Percentiles rank a stretch among this genome's conserved stretches.
phyloP scores from a whole-genome alignment of 768 basidiomycete genomes.

The Boletus sp. region DNA sequence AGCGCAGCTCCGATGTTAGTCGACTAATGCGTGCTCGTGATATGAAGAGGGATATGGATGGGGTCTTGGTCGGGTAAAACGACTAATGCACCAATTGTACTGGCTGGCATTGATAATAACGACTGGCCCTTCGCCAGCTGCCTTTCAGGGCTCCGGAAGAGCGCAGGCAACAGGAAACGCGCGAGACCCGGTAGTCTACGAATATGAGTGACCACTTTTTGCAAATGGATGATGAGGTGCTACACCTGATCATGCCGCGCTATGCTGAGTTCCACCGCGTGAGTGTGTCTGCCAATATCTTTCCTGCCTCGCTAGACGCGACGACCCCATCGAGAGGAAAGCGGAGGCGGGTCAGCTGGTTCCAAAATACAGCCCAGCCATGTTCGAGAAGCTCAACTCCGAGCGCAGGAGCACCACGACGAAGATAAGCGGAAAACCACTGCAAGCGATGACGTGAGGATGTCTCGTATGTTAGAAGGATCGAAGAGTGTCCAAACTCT shows the following conservation, averaged over 20 bases:
- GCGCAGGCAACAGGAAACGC: not conserved
- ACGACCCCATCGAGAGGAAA: not conserved
- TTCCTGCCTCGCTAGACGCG: not conserved
- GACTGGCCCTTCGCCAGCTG: not conserved
- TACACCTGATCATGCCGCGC: not conserved
- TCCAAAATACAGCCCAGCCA: not conserved
- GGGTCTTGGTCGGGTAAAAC: not conserved
- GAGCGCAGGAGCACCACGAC: not conserved
- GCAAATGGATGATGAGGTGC: not conserved
- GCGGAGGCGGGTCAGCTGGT: not conserved
- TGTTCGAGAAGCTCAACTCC: conserved; percentile 28
- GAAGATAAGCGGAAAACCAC: conserved; percentile 13
- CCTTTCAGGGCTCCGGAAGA: not conserved
- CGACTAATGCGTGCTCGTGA: not conserved
- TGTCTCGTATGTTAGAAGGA: conserved; percentile 2
- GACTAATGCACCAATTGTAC: not conserved
- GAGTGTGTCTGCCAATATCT: not conserved
- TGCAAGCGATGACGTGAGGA: conserved; percentile 1
- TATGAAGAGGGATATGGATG: not conserved
- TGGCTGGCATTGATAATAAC: not conserved
- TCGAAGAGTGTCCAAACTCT: not conserved
- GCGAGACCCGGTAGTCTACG: not conserved
- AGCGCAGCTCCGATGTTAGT: not conserved
- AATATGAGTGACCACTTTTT: not conserved
- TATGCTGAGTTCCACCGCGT: not conserved